Conservation (phyloP, 495 filamentous ascomycete genomes). For the Xylaria intraflava region DNA sequence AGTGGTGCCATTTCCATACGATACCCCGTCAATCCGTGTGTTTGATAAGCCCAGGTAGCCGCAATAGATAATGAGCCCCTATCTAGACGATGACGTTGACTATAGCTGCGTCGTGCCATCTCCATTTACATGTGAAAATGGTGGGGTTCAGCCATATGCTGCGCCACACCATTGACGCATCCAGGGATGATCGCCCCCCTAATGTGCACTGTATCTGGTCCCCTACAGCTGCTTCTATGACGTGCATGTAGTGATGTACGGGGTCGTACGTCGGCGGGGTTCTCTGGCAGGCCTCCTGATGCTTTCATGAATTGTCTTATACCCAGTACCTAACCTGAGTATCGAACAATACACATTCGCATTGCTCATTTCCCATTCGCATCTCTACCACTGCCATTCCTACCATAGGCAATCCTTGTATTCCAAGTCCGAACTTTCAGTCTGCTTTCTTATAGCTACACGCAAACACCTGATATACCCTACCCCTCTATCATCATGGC, state of each 20-base stretch:
- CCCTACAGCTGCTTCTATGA: too few species aligned
- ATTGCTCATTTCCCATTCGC: not conserved
- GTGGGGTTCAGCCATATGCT: not conserved
- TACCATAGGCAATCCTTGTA: not conserved
- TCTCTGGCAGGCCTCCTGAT: not conserved
- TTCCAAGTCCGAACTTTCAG: not conserved
- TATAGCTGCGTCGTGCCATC: too few species aligned
- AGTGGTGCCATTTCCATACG: too few species aligned
- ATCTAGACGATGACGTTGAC: too few species aligned
- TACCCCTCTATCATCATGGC: slow-evolving; percentile 26
- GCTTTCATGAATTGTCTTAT: not conserved
- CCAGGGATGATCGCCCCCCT: not conserved
- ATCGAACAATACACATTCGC: not conserved
- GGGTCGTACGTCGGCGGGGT: not conserved
- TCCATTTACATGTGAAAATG: not conserved
- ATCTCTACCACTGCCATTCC: not conserved
- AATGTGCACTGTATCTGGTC: too few species aligned
- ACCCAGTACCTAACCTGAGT: not conserved
- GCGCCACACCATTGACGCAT: not conserved
- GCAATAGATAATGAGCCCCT: too few species aligned
- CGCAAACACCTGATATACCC: not conserved
- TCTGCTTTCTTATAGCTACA: not conserved
- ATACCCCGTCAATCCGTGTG: too few species aligned
- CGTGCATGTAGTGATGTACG: not conserved
- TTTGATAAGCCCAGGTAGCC: too few species aligned